Conservation (phyloP, 2,329 filamentous ascomycete genomes). For the Alternaria longipes region DNA sequence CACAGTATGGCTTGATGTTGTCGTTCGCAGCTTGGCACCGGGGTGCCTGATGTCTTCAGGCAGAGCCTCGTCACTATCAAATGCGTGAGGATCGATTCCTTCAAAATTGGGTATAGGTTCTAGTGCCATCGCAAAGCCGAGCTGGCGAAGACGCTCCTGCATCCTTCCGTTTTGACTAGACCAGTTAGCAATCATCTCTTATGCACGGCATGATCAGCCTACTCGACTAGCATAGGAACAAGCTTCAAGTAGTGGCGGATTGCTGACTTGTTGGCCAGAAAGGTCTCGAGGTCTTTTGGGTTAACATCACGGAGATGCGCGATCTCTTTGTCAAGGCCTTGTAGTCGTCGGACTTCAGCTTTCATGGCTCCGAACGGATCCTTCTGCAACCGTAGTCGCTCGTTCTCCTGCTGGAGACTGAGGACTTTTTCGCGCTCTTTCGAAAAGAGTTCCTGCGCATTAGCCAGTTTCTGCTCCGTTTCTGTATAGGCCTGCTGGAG, state of each 20-base stretch:
- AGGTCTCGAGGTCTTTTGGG: conserved; percentile 30
- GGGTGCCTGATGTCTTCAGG: neutral
- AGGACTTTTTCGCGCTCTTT: conserved; percentile 45
- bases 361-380: conserved; percentile 19
- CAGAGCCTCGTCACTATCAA: conserved; percentile 22
- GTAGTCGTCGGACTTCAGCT: conserved; percentile 28
- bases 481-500: conserved; percentile 21
- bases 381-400: conserved; percentile 22
- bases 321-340: conserved; percentile 28
- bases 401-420: conserved; percentile 33
- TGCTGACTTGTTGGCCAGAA: conserved; percentile 32
- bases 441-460: conserved; percentile 47
- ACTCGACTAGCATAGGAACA: conserved; percentile 41
- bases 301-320: conserved; percentile 31
- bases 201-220: conserved; percentile 2
- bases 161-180: conserved; percentile 43
- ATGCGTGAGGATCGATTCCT: conserved; percentile 11
- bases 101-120: conserved; percentile 39
- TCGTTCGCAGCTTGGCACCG: conserved; percentile 18
- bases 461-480: conserved; percentile 37
- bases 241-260: conserved; percentile 42
- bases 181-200: conserved; percentile 18
- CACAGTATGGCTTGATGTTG: conserved; percentile 37
- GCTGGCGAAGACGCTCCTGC: conserved; percentile 36
- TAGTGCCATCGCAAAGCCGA: conserved; percentile 41